Evolutionary conservation across 192 early-diverging fungal genomes (phyloP).

Genomic region (Phlyctochytrium arcticum): DNA sequence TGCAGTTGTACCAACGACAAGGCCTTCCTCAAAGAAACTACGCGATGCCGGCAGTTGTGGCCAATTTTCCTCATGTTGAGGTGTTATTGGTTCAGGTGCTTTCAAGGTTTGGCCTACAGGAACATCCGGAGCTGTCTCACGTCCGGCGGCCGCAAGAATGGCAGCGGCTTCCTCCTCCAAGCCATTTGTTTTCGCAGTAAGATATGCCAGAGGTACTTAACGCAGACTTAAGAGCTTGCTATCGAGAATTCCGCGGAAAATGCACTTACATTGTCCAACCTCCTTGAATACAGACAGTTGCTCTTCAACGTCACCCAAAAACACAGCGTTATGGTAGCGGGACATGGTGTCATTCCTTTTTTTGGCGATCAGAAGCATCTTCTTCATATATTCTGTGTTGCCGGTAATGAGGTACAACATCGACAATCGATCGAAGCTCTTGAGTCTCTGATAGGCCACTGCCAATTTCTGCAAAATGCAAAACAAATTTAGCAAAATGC

Average conservation of each 20-base stretch:
- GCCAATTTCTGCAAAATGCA: slow-evolving; percentile 66
- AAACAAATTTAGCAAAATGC: neutral
- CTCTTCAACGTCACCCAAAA: slow-evolving; percentile 88
- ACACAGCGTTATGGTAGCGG: slow-evolving; percentile 89
- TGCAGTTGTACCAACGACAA: slow-evolving; percentile 20
- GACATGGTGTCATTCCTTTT: slow-evolving; percentile 80
- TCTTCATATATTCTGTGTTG: slow-evolving; percentile 83
- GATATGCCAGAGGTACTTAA: slow-evolving; percentile 82
- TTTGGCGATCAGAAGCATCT: slow-evolving; percentile 94
- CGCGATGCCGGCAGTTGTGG: slow-evolving; percentile 80
- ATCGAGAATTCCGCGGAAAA: neutral
- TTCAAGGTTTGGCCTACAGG: slow-evolving; percentile 57
- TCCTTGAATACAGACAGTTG: slow-evolving; percentile 80
- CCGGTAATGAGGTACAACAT: slow-evolving; percentile 95
- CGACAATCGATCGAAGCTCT: slow-evolving; percentile 90
- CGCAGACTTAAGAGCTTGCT: neutral
- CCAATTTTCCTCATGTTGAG: slow-evolving; percentile 84
- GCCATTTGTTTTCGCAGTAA: slow-evolving; percentile 88
- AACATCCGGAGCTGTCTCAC: slow-evolving; percentile 51
- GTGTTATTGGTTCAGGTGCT: slow-evolving; percentile 67
- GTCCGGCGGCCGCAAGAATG: slow-evolving; percentile 71
- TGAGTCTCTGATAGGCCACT: slow-evolving; percentile 83
- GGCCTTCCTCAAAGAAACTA: slow-evolving; percentile 75
- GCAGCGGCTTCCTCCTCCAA: slow-evolving; percentile 77
- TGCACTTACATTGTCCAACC: slow-evolving; percentile 72